Evolutionary conservation across 768 basidiomycete genomes (phyloP).

Genomic region (Heimioporus sp.): DNA sequence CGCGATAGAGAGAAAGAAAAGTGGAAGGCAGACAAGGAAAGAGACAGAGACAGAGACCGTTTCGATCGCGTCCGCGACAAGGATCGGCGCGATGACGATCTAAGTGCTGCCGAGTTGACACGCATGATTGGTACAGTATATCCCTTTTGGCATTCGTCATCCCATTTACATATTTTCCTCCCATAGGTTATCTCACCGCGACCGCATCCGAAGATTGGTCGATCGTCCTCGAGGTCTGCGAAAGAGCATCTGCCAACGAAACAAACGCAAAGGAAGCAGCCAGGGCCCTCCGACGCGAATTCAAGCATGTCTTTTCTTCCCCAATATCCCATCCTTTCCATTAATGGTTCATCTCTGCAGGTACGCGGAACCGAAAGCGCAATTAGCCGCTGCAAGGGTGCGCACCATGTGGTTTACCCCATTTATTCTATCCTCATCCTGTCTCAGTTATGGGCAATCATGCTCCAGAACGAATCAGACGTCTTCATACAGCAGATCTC

Average conservation of each 20-base stretch:
- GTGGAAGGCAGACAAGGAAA: constrained; percentile 28
- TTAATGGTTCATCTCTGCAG: no score
- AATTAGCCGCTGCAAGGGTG: constrained; percentile 75
- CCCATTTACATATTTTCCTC: neutral
- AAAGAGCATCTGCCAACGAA: constrained; percentile 73
- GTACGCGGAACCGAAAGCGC: constrained; percentile 72
- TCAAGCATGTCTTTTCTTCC: constrained; percentile 61
- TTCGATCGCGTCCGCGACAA: constrained; percentile 30
- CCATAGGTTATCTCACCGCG: constrained; percentile 66
- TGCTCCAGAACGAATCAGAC: constrained; percentile 79
- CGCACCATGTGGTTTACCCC: constrained; percentile 24
- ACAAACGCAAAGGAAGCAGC: constrained; percentile 80
- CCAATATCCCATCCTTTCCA: no score
- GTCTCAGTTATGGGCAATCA: constrained; percentile 80
- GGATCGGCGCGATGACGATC: constrained; percentile 41
- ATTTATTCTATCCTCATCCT: constrained; percentile 1
- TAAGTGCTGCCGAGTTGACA: constrained; percentile 52
- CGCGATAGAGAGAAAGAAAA: constrained; percentile 36
- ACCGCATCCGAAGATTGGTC: constrained; percentile 82
- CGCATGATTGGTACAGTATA: constrained; percentile 68
- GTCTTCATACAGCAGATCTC: constrained; percentile 68
- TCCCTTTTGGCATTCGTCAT: neutral
- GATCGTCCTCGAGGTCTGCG: constrained; percentile 82
- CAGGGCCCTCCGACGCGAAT: constrained; percentile 77
- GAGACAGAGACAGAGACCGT: constrained; percentile 37